Evolutionary conservation across 331 rosid species (phyloP).

Genomic region (Pyracantha coccinea): DNA sequence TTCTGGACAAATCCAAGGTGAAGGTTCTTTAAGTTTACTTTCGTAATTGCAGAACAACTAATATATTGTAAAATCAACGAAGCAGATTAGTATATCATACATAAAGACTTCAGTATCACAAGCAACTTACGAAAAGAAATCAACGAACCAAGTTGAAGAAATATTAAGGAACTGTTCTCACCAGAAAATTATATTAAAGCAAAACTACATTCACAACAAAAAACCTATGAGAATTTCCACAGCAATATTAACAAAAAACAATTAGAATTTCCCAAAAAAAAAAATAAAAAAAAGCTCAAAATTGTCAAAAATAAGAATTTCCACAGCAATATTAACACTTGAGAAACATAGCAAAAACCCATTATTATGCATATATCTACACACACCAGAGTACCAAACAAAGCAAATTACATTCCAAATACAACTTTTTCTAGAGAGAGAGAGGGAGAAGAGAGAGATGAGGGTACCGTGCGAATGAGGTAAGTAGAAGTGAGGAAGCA

Average conservation of each 20-base stretch:
- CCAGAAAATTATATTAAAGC: too few relatives aligned
- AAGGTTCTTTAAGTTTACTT: too few relatives aligned
- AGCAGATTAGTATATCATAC: too few relatives aligned
- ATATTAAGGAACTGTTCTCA: too few relatives aligned
- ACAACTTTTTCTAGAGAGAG: not conserved
- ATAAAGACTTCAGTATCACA: too few relatives aligned
- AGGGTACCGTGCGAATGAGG: slow-evolving; percentile 63
- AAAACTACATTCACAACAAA: too few relatives aligned
- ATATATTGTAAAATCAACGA: too few relatives aligned
- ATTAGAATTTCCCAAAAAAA: not conserved
- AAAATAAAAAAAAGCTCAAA: slow-evolving; percentile 1
- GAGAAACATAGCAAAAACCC: not conserved
- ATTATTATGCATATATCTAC: not conserved
- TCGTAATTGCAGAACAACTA: too few relatives aligned
- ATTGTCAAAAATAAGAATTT: not conserved
- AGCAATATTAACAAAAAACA: not conserved
- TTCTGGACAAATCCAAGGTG: too few relatives aligned
- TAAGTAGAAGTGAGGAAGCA: slow-evolving; percentile 70
- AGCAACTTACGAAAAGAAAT: too few relatives aligned
- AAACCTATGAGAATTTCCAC: too few relatives aligned
- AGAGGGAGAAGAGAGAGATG: not conserved
- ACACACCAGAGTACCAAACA: not conserved
- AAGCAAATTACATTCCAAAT: not conserved
- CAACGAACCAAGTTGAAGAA: too few relatives aligned
- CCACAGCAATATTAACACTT: not conserved